Base-by-base conservation (phyloP, 495 filamentous ascomycete genomes). In the Rostrohypoxylon terebratum region DNA sequence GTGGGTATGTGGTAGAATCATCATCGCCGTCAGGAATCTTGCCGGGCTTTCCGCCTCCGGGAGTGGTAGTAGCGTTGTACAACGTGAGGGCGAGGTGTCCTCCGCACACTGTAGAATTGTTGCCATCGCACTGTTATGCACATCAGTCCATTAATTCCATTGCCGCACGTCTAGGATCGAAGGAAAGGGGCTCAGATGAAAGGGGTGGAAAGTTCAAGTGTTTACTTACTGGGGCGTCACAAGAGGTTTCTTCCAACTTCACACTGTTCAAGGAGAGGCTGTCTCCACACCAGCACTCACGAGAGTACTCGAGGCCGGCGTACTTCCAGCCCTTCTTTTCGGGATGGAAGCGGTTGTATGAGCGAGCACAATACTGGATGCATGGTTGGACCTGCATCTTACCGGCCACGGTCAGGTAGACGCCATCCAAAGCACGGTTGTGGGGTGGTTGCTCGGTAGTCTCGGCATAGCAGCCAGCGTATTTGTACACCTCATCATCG, bases 401-500 rank as follows among this genome's bases (percentile, higher is more conserved):
- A 3, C 65, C 58, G 13, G 73, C 59, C 11, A 83, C 83, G 28
- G 83, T 86, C 82, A 86, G 82, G 62, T 69, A 73, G 10, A 68
- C 78, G 31, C 79, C 81, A 54, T 70, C 72, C 0, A 87, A 72
- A 4, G 73, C 36, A 75, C 81, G 65, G 77, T 68, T 14, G 16
- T 40, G 21, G 68, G 79, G 51, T 4, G 78, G 59, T 0, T 81
- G n/a, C 18, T 65, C 62, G 1, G 77, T 80, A 11, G 83, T 83
- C 71, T 87, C 84, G 57, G 84, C 84, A 66, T 77, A 86, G 76
- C 85, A 87, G n/a, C 85, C 85, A 2, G 68, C 45, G 66, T 87
- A 86, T 18, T 21, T 58, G 72, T 81, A 84, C 21, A 59, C 44
- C 0, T 63, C 47, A 44, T 71, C 73, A 9, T 68, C 63, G 68